Conservation (phyloP, 768 basidiomycete species). For the Kwoniella sp. region DNA sequence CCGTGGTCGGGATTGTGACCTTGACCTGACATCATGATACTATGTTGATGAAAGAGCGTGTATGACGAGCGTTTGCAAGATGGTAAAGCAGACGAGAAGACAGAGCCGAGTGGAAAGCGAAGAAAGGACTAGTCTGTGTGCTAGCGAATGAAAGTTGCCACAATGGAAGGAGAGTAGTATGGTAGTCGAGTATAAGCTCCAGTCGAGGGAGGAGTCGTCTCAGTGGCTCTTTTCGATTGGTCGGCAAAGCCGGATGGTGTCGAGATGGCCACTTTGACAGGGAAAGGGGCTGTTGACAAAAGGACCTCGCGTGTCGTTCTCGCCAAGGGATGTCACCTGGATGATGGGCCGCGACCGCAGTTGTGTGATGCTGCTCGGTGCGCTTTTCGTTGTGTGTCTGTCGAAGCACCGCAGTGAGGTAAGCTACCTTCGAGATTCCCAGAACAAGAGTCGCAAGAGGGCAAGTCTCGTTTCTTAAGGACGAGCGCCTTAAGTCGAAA, state of each 20-base stretch:
- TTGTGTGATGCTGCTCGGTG: neutral
- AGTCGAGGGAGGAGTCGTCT: neutral
- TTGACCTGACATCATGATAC: neutral
- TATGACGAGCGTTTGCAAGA: neutral
- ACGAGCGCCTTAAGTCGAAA: too few species aligned
- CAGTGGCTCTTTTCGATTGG: neutral
- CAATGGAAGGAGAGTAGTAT: neutral
- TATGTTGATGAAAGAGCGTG: neutral
- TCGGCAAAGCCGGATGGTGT: neutral
- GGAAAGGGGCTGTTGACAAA: conserved; percentile 1
- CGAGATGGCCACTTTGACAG: neutral
- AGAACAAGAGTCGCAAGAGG: too few species aligned
- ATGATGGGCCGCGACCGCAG: neutral
- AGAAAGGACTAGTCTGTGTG: neutral
- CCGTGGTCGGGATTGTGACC: conserved; percentile 5
- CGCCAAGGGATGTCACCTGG: too few species aligned
- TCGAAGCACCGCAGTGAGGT: too few species aligned
- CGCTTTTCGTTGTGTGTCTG: neutral
- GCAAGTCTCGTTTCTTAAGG: too few species aligned
- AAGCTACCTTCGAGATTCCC: too few species aligned
- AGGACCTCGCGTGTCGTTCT: neutral
- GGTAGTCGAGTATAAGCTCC: neutral
- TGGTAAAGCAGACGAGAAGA: neutral
- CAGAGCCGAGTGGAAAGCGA: neutral
- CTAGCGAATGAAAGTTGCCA: neutral